A percentile compares a stretch with the other conserved stretches of the same genome.
Conservation (phyloP, 2,329 filamentous ascomycete species). For the Xylaria hypoxylon region DNA sequence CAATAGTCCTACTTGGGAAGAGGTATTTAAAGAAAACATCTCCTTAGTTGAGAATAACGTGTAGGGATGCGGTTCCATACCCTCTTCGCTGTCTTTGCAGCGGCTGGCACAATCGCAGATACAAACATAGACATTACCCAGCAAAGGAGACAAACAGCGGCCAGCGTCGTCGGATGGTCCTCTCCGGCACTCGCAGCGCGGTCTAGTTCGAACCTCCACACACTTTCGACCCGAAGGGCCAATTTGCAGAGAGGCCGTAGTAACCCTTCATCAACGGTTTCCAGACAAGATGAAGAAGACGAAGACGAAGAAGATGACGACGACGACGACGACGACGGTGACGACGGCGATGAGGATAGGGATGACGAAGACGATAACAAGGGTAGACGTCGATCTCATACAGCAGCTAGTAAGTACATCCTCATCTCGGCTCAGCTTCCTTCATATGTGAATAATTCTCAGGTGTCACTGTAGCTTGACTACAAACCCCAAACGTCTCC, state of each 20-base stretch:
- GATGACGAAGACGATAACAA: constrained; percentile 36
- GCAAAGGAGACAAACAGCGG: constrained; percentile 3
- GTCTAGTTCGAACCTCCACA: not conserved
- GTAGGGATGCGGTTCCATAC: constrained; percentile 24
- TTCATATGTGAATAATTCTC: not conserved
- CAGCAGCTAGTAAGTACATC: constrained; percentile 27
- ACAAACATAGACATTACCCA: not conserved
- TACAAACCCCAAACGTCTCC: too few species aligned
- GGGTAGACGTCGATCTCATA: not conserved
- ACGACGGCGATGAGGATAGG: constrained; percentile 31
- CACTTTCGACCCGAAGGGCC: not conserved
- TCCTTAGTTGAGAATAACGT: not conserved
- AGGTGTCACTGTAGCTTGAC: not conserved
- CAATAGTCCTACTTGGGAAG: not conserved
- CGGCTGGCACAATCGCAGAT: constrained; percentile 18
- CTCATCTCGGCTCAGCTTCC: not conserved
- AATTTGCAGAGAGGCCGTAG: not conserved
- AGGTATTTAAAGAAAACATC: not conserved
- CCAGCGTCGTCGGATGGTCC: not conserved
- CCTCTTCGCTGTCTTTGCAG: constrained; percentile 17
- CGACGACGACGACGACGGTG: constrained; percentile 31
- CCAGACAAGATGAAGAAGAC: constrained; percentile 13
- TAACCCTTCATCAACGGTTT: not conserved
- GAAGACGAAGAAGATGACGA: constrained; percentile 19
- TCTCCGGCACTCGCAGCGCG: not conserved